Evolutionary conservation across 257 asterid species (phyloP).

Genomic region (Forsythia suspensa): DNA sequence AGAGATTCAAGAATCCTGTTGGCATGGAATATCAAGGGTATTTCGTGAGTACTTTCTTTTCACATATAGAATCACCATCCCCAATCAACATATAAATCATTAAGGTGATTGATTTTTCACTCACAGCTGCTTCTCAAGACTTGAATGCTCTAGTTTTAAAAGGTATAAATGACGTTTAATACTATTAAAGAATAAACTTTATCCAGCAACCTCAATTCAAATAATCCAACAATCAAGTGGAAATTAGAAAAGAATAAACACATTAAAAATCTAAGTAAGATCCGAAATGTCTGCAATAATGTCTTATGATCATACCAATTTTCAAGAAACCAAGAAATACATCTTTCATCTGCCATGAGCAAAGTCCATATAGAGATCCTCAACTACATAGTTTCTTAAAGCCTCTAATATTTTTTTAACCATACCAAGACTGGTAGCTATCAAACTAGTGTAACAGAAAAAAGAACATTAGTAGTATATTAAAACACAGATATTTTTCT

Average conservation of each 20-base stretch:
- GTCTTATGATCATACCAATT: neutral
- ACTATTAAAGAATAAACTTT: neutral
- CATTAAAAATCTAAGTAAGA: neutral
- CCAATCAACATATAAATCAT: too few relatives aligned
- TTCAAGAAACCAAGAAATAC: neutral
- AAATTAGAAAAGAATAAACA: neutral
- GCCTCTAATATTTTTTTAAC: neutral
- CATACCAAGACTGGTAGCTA: neutral
- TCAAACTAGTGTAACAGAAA: neutral
- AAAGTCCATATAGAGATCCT: neutral
- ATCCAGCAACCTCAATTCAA: neutral
- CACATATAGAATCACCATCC: too few relatives aligned
- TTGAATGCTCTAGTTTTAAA: too few relatives aligned
- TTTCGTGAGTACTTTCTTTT: too few relatives aligned
- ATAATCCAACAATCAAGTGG: neutral
- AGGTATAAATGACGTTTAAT: too few relatives aligned
- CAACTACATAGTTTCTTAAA: neutral
- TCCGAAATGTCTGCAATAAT: neutral
- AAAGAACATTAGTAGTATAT: neutral
- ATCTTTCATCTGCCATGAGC: too few relatives aligned
- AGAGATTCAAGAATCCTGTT: too few relatives aligned
- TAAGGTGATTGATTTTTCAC: too few relatives aligned
- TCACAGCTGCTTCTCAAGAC: too few relatives aligned
- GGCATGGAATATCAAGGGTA: too few relatives aligned
- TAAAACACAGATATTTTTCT: neutral